Base-by-base conservation (phyloP, 805 yeast genomes). In the Kodamaea sagamina region DNA sequence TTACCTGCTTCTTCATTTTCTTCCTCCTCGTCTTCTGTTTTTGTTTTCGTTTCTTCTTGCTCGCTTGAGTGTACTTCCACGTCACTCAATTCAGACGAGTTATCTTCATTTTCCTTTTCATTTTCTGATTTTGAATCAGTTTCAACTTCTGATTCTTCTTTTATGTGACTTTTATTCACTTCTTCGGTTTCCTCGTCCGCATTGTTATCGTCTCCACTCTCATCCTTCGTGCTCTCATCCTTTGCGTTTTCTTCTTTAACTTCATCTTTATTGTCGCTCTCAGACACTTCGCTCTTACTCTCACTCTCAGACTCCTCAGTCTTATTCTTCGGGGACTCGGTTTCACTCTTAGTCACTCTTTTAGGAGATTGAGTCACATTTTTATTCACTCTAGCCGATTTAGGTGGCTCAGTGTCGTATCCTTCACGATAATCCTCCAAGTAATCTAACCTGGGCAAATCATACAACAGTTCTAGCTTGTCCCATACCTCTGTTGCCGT, bases 371-470 rank as follows among this genome's bases (percentile, higher is more conserved):
- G 13, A 13, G 8, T 17, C 16, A 13, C 15, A 11, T 27, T 26
- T 18, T 15, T 24, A 12, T 18, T 26, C 10, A 16, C 32, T 11
- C 37, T 9, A 29, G 32, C 13, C 2, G n/a, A 24, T 34, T 19
- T 10, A 11, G 22, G 42, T 43, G 27, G 16, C 16, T 10, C 35
- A 21, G 29, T 21, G 9, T 32, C 26, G 21, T 37, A 32, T 17
- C 32, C 42, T 27, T 45, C 51, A 11, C 34, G 26, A 22, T 48
- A 60, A 36, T 67, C 67, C 45, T 78, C 89, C 16, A 82, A 48
- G 19, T 69, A 74, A 47, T 84, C 89, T 7, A 84, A 64, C 17
- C 76, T 78, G 5, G 72, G 68, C 39, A 86, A 62, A 52, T 86
- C 74, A 55, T 84, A 87, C 27, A 77, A 61, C 25, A 62, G 62